A percentile compares a stretch with the other conserved stretches of the same genome.
These are phyloP conservation scores for Termitomyces sp. DNA, from an alignment of 768 basidiomycete species.

Conservation along the genomic window DNA sequence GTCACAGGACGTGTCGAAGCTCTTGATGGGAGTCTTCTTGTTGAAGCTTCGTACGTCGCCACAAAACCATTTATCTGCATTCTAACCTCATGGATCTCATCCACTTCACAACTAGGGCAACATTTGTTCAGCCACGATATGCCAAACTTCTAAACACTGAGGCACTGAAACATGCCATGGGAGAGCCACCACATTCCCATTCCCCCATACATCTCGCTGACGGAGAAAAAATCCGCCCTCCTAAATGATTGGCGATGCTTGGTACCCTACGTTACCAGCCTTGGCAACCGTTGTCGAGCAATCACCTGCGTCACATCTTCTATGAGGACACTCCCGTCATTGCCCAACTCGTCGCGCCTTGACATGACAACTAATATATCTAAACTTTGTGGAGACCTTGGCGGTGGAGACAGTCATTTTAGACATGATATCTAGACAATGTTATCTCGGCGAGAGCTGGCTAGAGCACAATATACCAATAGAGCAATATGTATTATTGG, in stretches of 20 bases:
- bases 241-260: constrained; percentile 11
- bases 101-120: constrained; percentile 48
- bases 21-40: constrained; percentile 74
- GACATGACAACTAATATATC: background rate
- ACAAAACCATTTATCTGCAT: constrained; percentile 1
- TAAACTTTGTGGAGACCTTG: background rate
- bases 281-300: background rate
- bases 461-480: background rate
- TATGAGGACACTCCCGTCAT: background rate
- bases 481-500: background rate
- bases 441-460: background rate
- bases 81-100: background rate
- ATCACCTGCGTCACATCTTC: background rate
- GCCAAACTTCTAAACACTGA: constrained; percentile 67
- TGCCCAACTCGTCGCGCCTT: background rate
- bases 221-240: constrained; percentile 21
- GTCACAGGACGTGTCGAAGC: constrained; percentile 75
- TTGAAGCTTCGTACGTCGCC: constrained; percentile 69
- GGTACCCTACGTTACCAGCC: background rate
- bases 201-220: constrained; percentile 34
- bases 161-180: constrained; percentile 59
- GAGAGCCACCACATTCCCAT: constrained; percentile 40
- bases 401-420: background rate
- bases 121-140: constrained; percentile 88
- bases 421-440: background rate